Percentiles rank a stretch among this genome's conserved stretches.
These are phyloP conservation scores for Zelopaecilomyces penicillatus DNA, from an alignment of 2,329 filamentous ascomycete genomes.

Conservation along the genomic window DNA sequence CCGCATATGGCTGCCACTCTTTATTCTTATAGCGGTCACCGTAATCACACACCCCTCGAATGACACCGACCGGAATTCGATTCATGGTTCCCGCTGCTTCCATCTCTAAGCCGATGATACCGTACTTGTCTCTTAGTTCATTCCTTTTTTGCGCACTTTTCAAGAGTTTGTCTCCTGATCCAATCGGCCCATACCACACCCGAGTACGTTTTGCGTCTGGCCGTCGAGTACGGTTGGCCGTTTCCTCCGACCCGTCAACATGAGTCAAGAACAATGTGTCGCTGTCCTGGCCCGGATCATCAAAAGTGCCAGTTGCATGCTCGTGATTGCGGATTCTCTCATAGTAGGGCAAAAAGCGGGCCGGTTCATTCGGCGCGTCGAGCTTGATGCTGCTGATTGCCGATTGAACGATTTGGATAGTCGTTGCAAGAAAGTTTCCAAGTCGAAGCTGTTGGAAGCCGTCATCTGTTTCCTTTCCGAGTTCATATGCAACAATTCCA, in stretches of 20 bases:
- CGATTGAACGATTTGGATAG: slow-evolving; percentile 22
- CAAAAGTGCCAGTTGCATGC: slow-evolving; percentile 18
- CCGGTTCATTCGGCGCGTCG: slow-evolving; percentile 13
- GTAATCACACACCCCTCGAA: slow-evolving; percentile 4
- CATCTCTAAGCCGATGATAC: slow-evolving; percentile 20
- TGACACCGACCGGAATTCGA: slow-evolving; percentile 21
- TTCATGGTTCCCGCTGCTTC: slow-evolving; percentile 21
- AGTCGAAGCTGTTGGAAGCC: slow-evolving; percentile 18
- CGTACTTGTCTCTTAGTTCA: slow-evolving; percentile 3
- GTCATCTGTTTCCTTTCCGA: slow-evolving; percentile 23
- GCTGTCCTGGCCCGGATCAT: slow-evolving; percentile 22
- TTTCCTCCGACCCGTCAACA: not conserved
- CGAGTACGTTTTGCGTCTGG: slow-evolving; percentile 14
- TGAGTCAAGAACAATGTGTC: slow-evolving; percentile 16
- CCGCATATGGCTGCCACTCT: slow-evolving; percentile 2
- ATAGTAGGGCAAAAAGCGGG: slow-evolving; percentile 16
- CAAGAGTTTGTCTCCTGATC: slow-evolving; percentile 2
- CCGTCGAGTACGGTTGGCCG: slow-evolving; percentile 12
- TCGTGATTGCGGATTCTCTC: slow-evolving; percentile 13
- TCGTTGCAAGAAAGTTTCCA: slow-evolving; percentile 18
- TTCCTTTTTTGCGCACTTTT: slow-evolving; percentile 1
- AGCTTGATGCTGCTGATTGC: slow-evolving; percentile 25
- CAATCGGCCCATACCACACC: slow-evolving; percentile 21
- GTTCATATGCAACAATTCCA: slow-evolving; percentile 21
- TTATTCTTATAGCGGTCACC: slow-evolving; percentile 6